Percentiles rank a stretch among this genome's conserved stretches.
phyloP scores from a whole-genome alignment of 352 stramenopile species.

The Globisporangium splendens region DNA sequence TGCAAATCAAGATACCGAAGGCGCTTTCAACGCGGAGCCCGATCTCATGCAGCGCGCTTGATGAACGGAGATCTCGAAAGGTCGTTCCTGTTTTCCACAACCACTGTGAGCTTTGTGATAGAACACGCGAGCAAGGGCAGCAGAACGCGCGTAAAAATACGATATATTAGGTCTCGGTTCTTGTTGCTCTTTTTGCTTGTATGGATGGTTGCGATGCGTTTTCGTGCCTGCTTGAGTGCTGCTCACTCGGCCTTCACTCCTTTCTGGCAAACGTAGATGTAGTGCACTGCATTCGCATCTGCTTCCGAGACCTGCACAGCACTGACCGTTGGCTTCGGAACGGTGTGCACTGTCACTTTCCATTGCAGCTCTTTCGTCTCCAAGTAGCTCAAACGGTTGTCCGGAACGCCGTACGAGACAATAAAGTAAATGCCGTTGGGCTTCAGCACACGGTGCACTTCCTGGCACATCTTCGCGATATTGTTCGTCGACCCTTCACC shows the following conservation, averaged over 20 bases:
- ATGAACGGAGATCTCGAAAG: background rate
- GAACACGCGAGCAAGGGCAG: background rate
- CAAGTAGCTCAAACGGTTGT: constrained; percentile 95
- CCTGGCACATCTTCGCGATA: constrained; percentile 94
- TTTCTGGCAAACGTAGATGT: constrained; percentile 96
- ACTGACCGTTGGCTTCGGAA: constrained; percentile 95
- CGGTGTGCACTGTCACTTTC: constrained; percentile 94
- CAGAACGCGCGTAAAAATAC: background rate
- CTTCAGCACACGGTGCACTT: constrained; percentile 93
- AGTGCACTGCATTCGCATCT: constrained; percentile 94
- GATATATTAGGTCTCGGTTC: background rate
- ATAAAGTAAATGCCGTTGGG: constrained; percentile 94
- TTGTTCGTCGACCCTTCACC: constrained; percentile 94
- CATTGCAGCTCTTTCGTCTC: constrained; percentile 95
- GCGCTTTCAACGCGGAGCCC: too few relatives aligned
- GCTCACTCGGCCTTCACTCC: constrained; percentile 44
- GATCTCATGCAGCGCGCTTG: too few relatives aligned
- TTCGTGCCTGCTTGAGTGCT: too few relatives aligned
- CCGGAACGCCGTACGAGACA: constrained; percentile 94
- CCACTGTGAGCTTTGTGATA: background rate
- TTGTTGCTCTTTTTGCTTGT: too few relatives aligned
- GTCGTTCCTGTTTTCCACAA: background rate
- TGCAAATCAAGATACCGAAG: too few relatives aligned
- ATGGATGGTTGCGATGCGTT: too few relatives aligned
- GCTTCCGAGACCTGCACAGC: constrained; percentile 90